phyloP scores from a whole-genome alignment of 805 yeast genomes.

The Lipomyces sp. region DNA sequence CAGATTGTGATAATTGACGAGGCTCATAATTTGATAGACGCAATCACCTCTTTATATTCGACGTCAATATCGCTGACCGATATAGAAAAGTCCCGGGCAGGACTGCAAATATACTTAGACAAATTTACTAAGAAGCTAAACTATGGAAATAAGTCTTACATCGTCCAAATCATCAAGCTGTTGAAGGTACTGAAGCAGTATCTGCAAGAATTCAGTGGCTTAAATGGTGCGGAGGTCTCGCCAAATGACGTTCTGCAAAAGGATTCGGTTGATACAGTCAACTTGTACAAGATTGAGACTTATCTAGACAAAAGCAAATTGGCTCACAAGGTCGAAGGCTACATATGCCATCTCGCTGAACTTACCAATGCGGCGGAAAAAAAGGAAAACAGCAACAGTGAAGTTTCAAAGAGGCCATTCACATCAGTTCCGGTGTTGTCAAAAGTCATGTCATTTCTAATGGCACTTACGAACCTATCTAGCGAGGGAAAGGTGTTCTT shows the following conservation, averaged over 20 bases:
- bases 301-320: constrained; percentile 68
- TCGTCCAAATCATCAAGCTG: constrained; percentile 60
- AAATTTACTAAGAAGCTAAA: constrained; percentile 65
- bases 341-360: constrained; percentile 32
- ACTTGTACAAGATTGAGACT: constrained; percentile 61
- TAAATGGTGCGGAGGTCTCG: constrained; percentile 53
- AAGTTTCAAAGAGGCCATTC: background rate
- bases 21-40: constrained; percentile 84
- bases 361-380: constrained; percentile 7
- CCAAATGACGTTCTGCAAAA: constrained; percentile 53
- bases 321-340: constrained; percentile 78
- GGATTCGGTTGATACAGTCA: constrained; percentile 66
- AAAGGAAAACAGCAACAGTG: background rate
- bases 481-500: constrained; percentile 77
- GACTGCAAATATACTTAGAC: constrained; percentile 53
- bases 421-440: constrained; percentile 55
- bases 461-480: constrained; percentile 67
- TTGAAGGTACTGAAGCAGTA: constrained; percentile 46
- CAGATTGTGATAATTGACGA: constrained; percentile 82
- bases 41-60: constrained; percentile 68
- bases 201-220: constrained; percentile 18
- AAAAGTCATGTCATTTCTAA: constrained; percentile 61
- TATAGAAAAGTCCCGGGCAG: constrained; percentile 44
- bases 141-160: constrained; percentile 65
- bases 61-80: constrained; percentile 52